A percentile compares a stretch with the other conserved stretches of the same genome.
Conservation (phyloP, 2,329 filamentous ascomycete genomes). For the Paramyrothecium sp. region DNA sequence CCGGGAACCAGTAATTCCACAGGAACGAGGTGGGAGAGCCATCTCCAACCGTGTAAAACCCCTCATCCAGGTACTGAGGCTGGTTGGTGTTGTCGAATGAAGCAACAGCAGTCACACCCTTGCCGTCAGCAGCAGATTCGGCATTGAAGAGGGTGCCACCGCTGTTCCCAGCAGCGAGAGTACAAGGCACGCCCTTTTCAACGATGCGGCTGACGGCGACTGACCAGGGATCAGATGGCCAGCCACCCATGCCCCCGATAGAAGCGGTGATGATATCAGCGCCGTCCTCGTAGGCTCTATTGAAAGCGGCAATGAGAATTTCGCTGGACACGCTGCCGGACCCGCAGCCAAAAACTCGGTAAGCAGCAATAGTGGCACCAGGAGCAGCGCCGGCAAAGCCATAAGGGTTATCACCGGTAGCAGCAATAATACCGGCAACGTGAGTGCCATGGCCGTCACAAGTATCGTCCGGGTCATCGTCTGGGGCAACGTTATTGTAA, state of each 20-base stretch:
- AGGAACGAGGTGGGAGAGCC: neutral
- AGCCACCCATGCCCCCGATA: constrained; percentile 29
- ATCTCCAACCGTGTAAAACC: constrained; percentile 30
- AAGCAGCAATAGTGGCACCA: constrained; percentile 51
- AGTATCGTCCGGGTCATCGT: constrained; percentile 45
- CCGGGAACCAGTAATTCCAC: neutral
- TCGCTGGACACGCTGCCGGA: constrained; percentile 45
- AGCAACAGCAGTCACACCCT: constrained; percentile 40
- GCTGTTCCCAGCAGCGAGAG: neutral
- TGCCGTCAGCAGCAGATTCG: constrained; percentile 34
- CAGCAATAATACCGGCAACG: constrained; percentile 59
- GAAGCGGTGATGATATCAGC: constrained; percentile 52
- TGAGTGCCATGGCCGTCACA: constrained; percentile 57
- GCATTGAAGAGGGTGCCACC: neutral
- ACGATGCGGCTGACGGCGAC: neutral
- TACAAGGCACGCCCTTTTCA: neutral
- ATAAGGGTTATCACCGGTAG: constrained; percentile 42
- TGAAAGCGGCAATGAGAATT: constrained; percentile 53
- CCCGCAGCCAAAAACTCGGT: constrained; percentile 51
- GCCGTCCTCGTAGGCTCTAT: constrained; percentile 54
- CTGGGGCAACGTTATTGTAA: constrained; percentile 30
- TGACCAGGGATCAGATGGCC: neutral
- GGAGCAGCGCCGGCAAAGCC: constrained; percentile 54
- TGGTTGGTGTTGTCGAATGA: constrained; percentile 38
- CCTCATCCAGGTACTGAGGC: constrained; percentile 34